Evolutionary conservation across 2,329 filamentous ascomycete genomes (phyloP).

Genomic region (Hortaea sp.): DNA sequence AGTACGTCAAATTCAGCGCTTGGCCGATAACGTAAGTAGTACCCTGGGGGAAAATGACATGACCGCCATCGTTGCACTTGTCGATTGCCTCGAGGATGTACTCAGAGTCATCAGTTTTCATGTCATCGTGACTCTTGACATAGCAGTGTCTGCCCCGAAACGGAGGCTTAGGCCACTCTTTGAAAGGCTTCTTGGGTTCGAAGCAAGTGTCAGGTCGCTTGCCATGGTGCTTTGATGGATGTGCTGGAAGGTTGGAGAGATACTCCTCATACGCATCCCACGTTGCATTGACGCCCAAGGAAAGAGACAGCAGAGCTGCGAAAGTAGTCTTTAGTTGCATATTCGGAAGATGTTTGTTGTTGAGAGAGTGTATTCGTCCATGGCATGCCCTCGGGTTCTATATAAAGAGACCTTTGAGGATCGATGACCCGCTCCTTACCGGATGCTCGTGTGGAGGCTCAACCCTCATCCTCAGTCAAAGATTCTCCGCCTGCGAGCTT

Average conservation of each 20-base stretch:
- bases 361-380: neutral
- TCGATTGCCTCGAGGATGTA: conserved; percentile 47
- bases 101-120: conserved; percentile 39
- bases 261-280: conserved; percentile 22
- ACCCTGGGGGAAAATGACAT: conserved; percentile 47
- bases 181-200: conserved; percentile 26
- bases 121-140: conserved; percentile 28
- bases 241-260: conserved; percentile 10
- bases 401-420: neutral
- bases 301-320: conserved; percentile 9
- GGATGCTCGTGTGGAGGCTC: neutral
- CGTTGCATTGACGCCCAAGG: conserved; percentile 14
- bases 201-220: conserved; percentile 25
- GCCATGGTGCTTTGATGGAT: conserved; percentile 13
- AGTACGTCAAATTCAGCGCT: conserved; percentile 54
- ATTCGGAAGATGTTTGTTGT: neutral
- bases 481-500: neutral
- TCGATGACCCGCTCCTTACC: neutral
- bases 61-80: conserved; percentile 53
- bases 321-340: conserved; percentile 4
- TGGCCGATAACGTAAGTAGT: conserved; percentile 53
- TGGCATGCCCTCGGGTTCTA: neutral
- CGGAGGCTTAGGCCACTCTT: conserved; percentile 26
- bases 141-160: conserved; percentile 28
- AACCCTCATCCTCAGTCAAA: neutral